Evolutionary conservation across 164 flowering plant species (phyloP), one percentile per base, ranked within the genome.

Genomic region (Chimonanthus praecox): DNA sequence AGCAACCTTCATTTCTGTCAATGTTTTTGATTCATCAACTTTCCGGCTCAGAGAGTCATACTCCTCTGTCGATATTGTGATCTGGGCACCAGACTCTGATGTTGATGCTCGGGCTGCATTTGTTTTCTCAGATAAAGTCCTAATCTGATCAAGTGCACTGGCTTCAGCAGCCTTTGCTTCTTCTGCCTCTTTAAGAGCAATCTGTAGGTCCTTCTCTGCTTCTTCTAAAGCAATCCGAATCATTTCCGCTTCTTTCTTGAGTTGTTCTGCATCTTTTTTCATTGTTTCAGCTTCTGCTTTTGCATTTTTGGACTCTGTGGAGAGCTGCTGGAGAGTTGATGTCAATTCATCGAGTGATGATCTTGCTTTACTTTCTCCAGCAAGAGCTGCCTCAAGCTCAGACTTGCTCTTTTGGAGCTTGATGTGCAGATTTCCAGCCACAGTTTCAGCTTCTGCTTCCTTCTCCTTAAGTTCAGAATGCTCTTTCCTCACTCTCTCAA

Each of bases 1-100:
- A 64, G 84, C 94, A 72, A 94, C 92, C 80, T 88, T 94, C 97
- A 94, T 87, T 73, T 87, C 92, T 11, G 95, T 87, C 62, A 94
- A 74, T 70, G 67, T 77, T 45, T 88, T 91, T 4, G 92, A 91
- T 77, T 91, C 97, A 75, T 84, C 91, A 15, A 85, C 93, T 74
- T 92, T 92, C 18, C 89, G 77, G 71, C 89, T 89, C 78, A 95
- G 79, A 71, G 93, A 79, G 63, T 93, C 89, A 72, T 80, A 89
- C 74, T 93, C 98, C 44, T 93, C 96, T 66, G 71, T 80, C 7
- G 99, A 95, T 21, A 95, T 78, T 8, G 86, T 87, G 62, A 95
- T 90, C 33, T 87, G 80, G 49, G 92, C 88, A 66, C 91, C 89
- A 50, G 91, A 82, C 49, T 87, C 93, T 3, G 95, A 89, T 10